A percentile compares a stretch with the other conserved stretches of the same genome.
Evolutionary conservation across 805 yeast species (phyloP).

Genomic region (Candida parachauliodes): DNA sequence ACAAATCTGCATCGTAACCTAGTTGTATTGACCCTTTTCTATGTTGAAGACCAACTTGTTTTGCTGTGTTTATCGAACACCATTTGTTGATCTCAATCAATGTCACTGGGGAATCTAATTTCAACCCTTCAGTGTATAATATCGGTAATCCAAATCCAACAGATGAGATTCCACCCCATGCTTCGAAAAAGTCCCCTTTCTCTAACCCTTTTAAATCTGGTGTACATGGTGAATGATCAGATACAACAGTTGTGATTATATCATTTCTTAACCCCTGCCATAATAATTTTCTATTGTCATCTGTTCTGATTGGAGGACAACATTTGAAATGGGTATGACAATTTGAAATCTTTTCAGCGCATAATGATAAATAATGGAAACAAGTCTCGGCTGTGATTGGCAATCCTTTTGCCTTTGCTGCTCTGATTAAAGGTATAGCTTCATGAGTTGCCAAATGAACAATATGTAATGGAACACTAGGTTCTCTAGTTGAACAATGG

Average conservation of each 20-base stretch:
- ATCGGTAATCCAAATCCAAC: conserved; percentile 89
- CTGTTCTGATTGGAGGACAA: conserved; percentile 89
- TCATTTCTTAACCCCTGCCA: conserved; percentile 75
- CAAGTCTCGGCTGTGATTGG: conserved; percentile 89
- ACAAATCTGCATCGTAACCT: conserved; percentile 88
- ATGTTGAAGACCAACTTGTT: conserved; percentile 74
- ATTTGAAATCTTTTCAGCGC: conserved; percentile 73
- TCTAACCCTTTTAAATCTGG: conserved; percentile 82
- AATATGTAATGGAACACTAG: conserved; percentile 72
- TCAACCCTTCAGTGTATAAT: conserved; percentile 68
- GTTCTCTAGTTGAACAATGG: conserved; percentile 52
- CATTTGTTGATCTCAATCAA: conserved; percentile 67
- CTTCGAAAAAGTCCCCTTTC: conserved; percentile 81
- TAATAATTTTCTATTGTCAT: conserved; percentile 62
- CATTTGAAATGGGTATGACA: conserved; percentile 85
- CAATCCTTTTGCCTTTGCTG: conserved; percentile 57
- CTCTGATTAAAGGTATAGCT: conserved; percentile 68
- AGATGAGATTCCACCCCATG: conserved; percentile 96
- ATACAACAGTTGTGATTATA: conserved; percentile 78
- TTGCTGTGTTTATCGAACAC: conserved; percentile 82
- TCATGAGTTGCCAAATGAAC: conserved; percentile 87
- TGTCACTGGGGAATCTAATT: conserved; percentile 47
- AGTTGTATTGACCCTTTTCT: conserved; percentile 66
- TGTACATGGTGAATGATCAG: conserved; percentile 96
- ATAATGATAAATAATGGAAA: conserved; percentile 80